Evolutionary conservation across 768 basidiomycete genomes (phyloP), one percentile per base, ranked within the genome.

Genomic region (Mycena vulgaris): DNA sequence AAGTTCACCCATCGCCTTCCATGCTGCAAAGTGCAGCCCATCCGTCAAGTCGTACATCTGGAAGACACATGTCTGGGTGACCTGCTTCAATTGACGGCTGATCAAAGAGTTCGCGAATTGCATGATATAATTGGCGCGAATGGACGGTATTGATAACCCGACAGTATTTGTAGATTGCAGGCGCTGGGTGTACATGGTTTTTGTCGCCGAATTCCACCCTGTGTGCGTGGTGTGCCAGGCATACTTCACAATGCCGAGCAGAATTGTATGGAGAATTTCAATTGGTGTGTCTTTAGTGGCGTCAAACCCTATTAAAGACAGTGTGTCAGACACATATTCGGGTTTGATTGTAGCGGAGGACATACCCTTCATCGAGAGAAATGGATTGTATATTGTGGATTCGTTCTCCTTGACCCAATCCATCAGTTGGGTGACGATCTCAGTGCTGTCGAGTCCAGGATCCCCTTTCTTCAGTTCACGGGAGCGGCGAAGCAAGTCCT

Each of bases 211-310:
- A 14, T 66, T 79, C 82, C 82, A 83, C 0, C 58, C 11, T 2
- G 76, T 80, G 53, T 82, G 78, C 0, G 79, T 74, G 6, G 63
- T 58, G 66, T 82, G 78, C 86, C 85, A 88, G 0, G 77, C 31
- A 70, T 87, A 87, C 65, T 86, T 87, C 30, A 80, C 78, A 25
- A 83, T 60, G 0, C 86, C 86, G 10, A 87, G 80, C 0, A 86
- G 76, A 33, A 83, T 77, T 1, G 84, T 85, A 65, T 88, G 86
- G 1, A 88, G 80, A 9, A 86, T 77, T 76, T 88, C 85, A 7
- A 85, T 75, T 0, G 85, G 82, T 0, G 82, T 83, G 73, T 84
- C 80, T 48, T 73, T 28, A 5, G 78, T 45, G 14, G 74, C 69
- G 72, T 84, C 80, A 40, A 78, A 78, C 0, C 78, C 82, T 80